A percentile compares a stretch with the other conserved stretches of the same genome.
These are phyloP conservation scores for Mycena leptocephala DNA, from an alignment of 768 basidiomycete genomes.

Conservation along the genomic window DNA sequence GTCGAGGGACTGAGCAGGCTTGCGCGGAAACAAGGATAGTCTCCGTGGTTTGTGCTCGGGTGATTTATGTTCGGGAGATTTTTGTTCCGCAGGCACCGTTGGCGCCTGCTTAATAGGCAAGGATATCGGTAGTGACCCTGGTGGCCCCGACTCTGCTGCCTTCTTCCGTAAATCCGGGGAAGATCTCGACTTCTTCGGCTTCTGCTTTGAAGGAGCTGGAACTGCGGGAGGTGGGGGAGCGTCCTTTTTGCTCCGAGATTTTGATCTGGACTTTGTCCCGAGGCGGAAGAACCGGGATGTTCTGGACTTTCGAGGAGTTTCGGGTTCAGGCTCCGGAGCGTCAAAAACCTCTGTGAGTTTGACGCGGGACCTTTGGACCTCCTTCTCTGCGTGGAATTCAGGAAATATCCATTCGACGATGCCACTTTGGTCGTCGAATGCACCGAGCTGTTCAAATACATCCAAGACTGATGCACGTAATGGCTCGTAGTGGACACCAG, in stretches of 20 bases:
- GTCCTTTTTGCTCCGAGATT: conserved; percentile 22
- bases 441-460: conserved; percentile 35
- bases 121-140: conserved; percentile 1
- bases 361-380: conserved; percentile 13
- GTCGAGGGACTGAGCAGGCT: conserved; percentile 8
- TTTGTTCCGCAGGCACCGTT: conserved; percentile 16
- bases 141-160: not conserved
- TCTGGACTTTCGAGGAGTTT: conserved; percentile 24
- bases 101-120: conserved; percentile 15
- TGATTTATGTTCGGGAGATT: conserved; percentile 13
- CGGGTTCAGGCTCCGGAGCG: conserved; percentile 24
- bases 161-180: conserved; percentile 34
- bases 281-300: conserved; percentile 30
- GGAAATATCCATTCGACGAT: conserved; percentile 38
- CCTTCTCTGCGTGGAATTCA: conserved; percentile 28
- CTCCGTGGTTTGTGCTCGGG: not conserved
- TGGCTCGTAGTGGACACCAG: conserved; percentile 31
- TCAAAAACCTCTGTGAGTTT: conserved; percentile 30
- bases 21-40: conserved; percentile 32
- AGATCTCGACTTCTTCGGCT: conserved; percentile 35
- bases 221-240: not conserved
- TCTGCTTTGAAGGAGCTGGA: not conserved
- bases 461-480: conserved; percentile 35
- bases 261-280: conserved; percentile 20
- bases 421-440: conserved; percentile 34